A percentile compares a stretch with the other conserved stretches of the same genome.
These are phyloP conservation scores for Stephanodiscus triporus DNA, from an alignment of 108 stramenopile genomes.

Conservation along the genomic window DNA sequence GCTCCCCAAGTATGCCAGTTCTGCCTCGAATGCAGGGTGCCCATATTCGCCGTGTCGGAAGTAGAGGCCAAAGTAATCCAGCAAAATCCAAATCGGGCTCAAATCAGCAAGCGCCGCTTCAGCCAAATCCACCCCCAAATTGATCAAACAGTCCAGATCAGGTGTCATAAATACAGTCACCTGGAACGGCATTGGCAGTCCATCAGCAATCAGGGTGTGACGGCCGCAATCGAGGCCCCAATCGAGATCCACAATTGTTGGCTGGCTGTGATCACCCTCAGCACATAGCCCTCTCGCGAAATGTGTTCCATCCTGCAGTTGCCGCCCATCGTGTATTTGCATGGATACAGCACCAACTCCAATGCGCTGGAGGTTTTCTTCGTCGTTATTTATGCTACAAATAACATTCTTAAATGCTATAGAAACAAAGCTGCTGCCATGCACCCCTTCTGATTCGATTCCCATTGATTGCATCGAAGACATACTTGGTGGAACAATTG, in stretches of 20 bases:
- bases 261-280: neutral
- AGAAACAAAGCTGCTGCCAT: slow-evolving; percentile 6
- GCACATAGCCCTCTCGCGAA: slow-evolving; percentile 22
- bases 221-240: slow-evolving; percentile 74
- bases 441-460: neutral
- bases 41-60: slow-evolving; percentile 67
- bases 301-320: slow-evolving; percentile 11
- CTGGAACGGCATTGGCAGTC: slow-evolving; percentile 69
- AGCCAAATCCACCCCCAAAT: slow-evolving; percentile 68
- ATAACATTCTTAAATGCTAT: slow-evolving; percentile 11
- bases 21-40: slow-evolving; percentile 67
- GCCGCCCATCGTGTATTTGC: slow-evolving; percentile 54
- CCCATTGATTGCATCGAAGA: slow-evolving; percentile 20
- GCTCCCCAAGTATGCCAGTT: slow-evolving; percentile 38
- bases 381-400: slow-evolving; percentile 40
- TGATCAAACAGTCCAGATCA: slow-evolving; percentile 68
- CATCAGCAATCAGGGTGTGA: slow-evolving; percentile 46
- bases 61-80: slow-evolving; percentile 81
- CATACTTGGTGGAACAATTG: slow-evolving; percentile 17
- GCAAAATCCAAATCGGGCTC: slow-evolving; percentile 65
- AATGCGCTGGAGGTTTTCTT: slow-evolving; percentile 36
- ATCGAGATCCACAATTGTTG: slow-evolving; percentile 58
- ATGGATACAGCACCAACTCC: slow-evolving; percentile 50
- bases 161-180: slow-evolving; percentile 79
- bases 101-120: slow-evolving; percentile 63